Conservation (phyloP, 2,329 filamentous ascomycete species). For the Fusarium tjaetaba region DNA sequence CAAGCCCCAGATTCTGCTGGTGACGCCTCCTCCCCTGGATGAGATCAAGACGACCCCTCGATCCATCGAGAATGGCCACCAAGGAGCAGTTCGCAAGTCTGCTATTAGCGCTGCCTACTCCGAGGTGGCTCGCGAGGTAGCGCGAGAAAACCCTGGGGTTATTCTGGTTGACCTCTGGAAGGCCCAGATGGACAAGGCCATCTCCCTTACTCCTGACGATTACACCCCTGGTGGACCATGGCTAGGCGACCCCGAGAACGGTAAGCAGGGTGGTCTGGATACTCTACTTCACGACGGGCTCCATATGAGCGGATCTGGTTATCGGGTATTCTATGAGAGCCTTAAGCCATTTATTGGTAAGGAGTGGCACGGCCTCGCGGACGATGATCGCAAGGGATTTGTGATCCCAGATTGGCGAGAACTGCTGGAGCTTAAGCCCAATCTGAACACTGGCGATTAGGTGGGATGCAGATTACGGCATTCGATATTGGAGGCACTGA, state of each 20-base stretch:
- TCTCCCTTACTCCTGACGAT: constrained; percentile 65
- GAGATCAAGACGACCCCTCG: constrained; percentile 70
- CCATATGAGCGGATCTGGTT: constrained; percentile 65
- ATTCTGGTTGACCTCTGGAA: constrained; percentile 83
- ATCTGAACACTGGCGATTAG: constrained; percentile 24
- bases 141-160: constrained; percentile 72
- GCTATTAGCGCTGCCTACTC: constrained; percentile 66
- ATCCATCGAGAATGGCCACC: constrained; percentile 59
- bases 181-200: constrained; percentile 77
- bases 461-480: background rate
- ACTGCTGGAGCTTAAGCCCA: constrained; percentile 27
- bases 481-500: background rate
- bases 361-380: constrained; percentile 51
- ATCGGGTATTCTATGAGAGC: constrained; percentile 61
- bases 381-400: constrained; percentile 52
- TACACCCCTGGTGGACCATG: constrained; percentile 59
- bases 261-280: constrained; percentile 61
- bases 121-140: constrained; percentile 71
- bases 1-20: constrained; percentile 75
- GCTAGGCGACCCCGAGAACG: constrained; percentile 62
- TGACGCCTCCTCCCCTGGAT: constrained; percentile 86
- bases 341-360: constrained; percentile 60
- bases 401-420: constrained; percentile 61
- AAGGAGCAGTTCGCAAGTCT: constrained; percentile 55
- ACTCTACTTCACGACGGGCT: constrained; percentile 66